These are phyloP conservation scores for Rubroboletus satanas DNA, from an alignment of 768 basidiomycete species.

Conservation along the genomic window DNA sequence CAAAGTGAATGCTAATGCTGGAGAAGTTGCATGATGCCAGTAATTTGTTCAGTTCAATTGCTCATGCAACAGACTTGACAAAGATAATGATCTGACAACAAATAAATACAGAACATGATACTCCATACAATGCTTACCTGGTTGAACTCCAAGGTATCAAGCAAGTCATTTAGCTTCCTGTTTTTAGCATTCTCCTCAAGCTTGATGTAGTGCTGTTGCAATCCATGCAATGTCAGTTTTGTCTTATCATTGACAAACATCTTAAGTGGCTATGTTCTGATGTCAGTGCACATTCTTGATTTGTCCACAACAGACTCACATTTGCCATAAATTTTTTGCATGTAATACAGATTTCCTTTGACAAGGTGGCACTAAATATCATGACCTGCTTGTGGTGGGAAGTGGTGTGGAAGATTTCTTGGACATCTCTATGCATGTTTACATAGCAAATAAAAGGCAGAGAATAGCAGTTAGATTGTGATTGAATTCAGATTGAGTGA, in stretches of 20 bases:
- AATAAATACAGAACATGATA: neutral
- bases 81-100: constrained; percentile 88
- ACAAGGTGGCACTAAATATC: constrained; percentile 99
- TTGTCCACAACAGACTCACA: constrained; percentile 47
- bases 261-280: constrained; percentile 77
- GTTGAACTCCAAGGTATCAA: constrained; percentile 97
- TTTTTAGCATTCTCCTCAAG: constrained; percentile 94
- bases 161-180: constrained; percentile 91
- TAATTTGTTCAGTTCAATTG: constrained; percentile 93
- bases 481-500: constrained; percentile 47
- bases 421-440: constrained; percentile 99
- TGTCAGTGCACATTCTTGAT: neutral
- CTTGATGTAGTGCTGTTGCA: constrained; percentile 98
- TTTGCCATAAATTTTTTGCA: constrained; percentile 99
- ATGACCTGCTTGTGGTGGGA: constrained; percentile 99
- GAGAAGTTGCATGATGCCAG: constrained; percentile 98
- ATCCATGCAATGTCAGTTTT: constrained; percentile 93
- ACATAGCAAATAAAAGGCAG: constrained; percentile 46
- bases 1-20: constrained; percentile 95
- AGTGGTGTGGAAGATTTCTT: constrained; percentile 98
- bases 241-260: constrained; percentile 99
- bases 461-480: constrained; percentile 60
- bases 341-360: constrained; percentile 94
- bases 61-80: constrained; percentile 96
- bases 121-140: constrained; percentile 51